A percentile compares a stretch with the other conserved stretches of the same genome.
Evolutionary conservation across 2,329 filamentous ascomycete species (phyloP).

Genomic region (Diaporthe eres): DNA sequence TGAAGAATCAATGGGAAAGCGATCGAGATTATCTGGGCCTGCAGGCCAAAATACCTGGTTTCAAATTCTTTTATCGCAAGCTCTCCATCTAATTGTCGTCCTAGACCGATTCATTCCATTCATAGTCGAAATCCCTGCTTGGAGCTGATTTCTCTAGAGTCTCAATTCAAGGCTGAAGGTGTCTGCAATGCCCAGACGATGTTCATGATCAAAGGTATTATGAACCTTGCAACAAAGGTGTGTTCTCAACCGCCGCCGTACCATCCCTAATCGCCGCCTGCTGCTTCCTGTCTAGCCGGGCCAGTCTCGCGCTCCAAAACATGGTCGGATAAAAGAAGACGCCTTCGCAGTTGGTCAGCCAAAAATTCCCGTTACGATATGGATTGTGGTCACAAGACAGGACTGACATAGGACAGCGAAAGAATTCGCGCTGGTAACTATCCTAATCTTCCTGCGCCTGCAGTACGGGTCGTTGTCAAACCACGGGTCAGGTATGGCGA

Average conservation of each 20-base stretch:
- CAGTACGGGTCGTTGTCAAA: not conserved
- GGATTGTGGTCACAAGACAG: not conserved
- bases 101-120: not conserved
- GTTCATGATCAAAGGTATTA: not conserved
- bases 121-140: not conserved
- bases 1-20: not conserved
- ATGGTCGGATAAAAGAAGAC: constrained; percentile 12
- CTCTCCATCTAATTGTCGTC: not conserved
- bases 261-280: not conserved
- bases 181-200: not conserved
- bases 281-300: not conserved
- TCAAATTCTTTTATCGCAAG: not conserved
- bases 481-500: not conserved
- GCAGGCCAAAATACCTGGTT: not conserved
- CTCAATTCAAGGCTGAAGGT: not conserved
- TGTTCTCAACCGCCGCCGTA: not conserved
- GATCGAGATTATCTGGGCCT: not conserved
- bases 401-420: not conserved
- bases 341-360: not conserved
- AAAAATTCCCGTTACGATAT: not conserved
- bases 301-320: constrained; percentile 3
- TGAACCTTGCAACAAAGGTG: not conserved
- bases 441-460: not conserved
- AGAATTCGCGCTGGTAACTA: not conserved
- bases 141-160: not conserved